Evolutionary conservation across 2,329 filamentous ascomycete species (phyloP).

Genomic region (Colletotrichum acutatum): DNA sequence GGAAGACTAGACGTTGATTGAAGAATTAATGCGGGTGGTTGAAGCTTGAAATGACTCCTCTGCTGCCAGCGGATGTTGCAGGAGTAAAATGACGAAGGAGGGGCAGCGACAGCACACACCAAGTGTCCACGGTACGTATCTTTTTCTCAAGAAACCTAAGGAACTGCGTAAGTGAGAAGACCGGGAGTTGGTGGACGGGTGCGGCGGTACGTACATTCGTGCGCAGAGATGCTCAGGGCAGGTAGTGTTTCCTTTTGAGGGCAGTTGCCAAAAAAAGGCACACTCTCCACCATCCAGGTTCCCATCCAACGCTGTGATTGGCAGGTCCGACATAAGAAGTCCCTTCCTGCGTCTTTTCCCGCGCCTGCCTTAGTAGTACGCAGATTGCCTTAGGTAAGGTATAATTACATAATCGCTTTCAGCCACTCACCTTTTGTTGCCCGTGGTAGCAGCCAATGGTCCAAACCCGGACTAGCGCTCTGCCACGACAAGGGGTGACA

Average conservation of each 20-base stretch:
- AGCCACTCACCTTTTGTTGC: slow-evolving; percentile 27
- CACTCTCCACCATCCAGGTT: neutral
- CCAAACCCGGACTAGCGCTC: slow-evolving; percentile 17
- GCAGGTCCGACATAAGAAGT: neutral
- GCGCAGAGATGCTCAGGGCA: too few relatives aligned
- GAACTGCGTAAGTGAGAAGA: too few relatives aligned
- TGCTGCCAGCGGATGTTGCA: neutral
- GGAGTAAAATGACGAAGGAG: neutral
- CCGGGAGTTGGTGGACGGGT: too few relatives aligned
- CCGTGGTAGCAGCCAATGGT: slow-evolving; percentile 33
- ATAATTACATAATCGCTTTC: neutral
- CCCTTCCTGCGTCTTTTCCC: neutral
- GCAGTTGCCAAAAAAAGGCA: slow-evolving; percentile 24
- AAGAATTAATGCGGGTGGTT: neutral
- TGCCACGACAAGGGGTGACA: slow-evolving; percentile 36
- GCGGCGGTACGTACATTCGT: neutral
- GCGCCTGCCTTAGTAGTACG: too few relatives aligned
- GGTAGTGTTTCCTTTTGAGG: neutral
- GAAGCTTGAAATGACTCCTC: neutral
- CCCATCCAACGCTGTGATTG: slow-evolving; percentile 1
- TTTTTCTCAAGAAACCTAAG: too few relatives aligned
- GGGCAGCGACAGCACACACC: neutral
- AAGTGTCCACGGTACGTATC: too few relatives aligned
- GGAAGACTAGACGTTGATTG: neutral
- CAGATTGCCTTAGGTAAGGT: too few relatives aligned